Conservation (phyloP, 2,329 filamentous ascomycete genomes). For the Botrytis byssoidea region DNA sequence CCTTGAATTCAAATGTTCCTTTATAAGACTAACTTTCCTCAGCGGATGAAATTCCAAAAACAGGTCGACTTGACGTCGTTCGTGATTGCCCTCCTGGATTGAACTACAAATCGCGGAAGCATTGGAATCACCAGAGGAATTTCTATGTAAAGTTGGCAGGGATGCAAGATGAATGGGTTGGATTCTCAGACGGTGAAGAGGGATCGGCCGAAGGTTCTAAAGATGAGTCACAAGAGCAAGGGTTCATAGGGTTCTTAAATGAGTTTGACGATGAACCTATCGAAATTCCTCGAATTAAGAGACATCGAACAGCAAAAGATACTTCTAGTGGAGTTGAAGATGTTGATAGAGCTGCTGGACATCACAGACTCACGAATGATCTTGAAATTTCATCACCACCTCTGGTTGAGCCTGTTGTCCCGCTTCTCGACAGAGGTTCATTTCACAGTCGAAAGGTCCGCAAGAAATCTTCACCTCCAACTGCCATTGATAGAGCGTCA, state of each 20-base stretch:
- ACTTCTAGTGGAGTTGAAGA: not conserved
- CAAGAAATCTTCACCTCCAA: not conserved
- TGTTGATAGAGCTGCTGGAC: too few relatives aligned
- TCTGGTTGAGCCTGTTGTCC: not conserved
- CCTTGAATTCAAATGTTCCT: not conserved
- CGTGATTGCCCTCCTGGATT: not conserved
- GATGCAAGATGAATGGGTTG: not conserved
- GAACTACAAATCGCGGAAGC: not conserved
- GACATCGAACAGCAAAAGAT: not conserved
- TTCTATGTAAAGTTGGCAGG: not conserved
- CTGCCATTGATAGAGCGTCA: not conserved
- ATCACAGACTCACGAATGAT: not conserved
- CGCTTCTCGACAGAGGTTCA: not conserved
- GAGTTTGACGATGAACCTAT: not conserved
- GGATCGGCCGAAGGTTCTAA: not conserved
- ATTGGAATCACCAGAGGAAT: not conserved
- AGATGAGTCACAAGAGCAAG: not conserved
- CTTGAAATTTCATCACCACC: not conserved
- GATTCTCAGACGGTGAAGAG: not conserved
- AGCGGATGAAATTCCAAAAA: not conserved
- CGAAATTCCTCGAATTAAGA: not conserved
- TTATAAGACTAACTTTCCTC: not conserved
- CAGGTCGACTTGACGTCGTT: too few relatives aligned
- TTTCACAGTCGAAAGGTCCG: not conserved
- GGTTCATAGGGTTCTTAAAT: not conserved